Evolutionary conservation across 1,284 basidiomycete genomes (phyloP), one percentile per base, ranked within the genome.

Genomic region (Clitocybe nebularis): DNA sequence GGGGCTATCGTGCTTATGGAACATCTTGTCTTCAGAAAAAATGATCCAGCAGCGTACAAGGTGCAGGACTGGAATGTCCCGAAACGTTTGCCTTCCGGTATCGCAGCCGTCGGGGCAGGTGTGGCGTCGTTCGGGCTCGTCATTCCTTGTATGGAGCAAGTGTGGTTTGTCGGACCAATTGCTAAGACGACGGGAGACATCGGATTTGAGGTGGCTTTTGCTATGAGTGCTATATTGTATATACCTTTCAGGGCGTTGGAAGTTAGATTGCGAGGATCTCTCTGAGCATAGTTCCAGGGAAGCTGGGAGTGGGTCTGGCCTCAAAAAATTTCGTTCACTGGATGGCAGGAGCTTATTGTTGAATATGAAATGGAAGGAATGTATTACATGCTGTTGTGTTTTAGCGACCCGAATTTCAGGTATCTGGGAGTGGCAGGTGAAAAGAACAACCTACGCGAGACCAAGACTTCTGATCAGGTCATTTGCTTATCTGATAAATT

Each of bases 191-290:
- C 84, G 11, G 86, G 86, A 1, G 86, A 89, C 59, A 79, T 89
- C 46, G 86, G 84, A n/a, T 84, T 89, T 46, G 83, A 87, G 61
- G 60, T 86, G 14, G 82, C 81, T 9, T 79, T 87, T 49, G 69
- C 60, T 0, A 51, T 75, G 7, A 72, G 74, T 4, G 69, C 59
- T 7, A 13, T 84, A 11, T 58, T 79, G 19, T 88, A 88, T 58
- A 17, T 79, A 3, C 75, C 76, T 4, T 68, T 87, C 33, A 66
- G 85, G 47, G 64, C 49, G 45, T 20, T 75, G 20, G 75, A 78
- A 50, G 62, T 70, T 32, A 66, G 53, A 39, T 43, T 60, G 30
- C 52, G 55, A 43, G 57, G 60, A 38, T 22, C 17, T 26, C 22
- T 48, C 3, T 49, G 30, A 39, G 11, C 8, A 26, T n/a, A 28